Base-by-base conservation (phyloP, 352 stramenopile species). In the Phytophthora brassicae region DNA sequence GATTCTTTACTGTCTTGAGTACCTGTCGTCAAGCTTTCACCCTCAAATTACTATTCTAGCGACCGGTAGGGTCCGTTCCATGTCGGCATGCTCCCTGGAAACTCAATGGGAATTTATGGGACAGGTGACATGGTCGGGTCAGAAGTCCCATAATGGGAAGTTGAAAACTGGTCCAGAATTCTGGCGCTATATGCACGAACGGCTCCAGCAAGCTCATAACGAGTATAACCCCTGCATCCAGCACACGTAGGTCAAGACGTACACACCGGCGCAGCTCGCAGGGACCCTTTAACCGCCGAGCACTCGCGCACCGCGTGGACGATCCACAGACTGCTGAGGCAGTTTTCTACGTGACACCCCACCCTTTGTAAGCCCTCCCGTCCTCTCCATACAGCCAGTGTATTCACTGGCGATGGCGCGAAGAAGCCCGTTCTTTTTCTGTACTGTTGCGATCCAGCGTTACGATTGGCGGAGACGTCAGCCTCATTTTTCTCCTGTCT, bases 391-490 rank as follows among this genome's bases (percentile, higher is more conserved):
- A 59, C 52, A 64, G 52, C 60, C 55, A 66, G 66, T 56, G 50
- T 59, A 39, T 56, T 57, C 29, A 67, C 60, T 64, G 53, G 60
- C 53, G 45, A 48, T 33, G 38, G 3, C 16, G 49, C 36, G 55
- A 57, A 46, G 56, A 68, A 64, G 48, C 56, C 41, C 47, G 47
- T 3, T 6, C 17, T 29, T 33, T 68, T 43, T 59, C 44, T 62
- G 39, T 17, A 35, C 49, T 22, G 11, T 1, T 19, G 38, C 38
- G 38, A 11, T 39, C 39, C 77, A n/a, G n/a, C 26, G 26, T 8
- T 31, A 8, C 26, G 73, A 85, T 85, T 85, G 73, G 73, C 50
- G 66, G 70, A 74, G 60, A 4, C 26, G 26, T n/a, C n/a, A n/a
- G n/a, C n/a, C n/a, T n/a, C n/a, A n/a, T n/a, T n/a, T n/a, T n/a